These are phyloP conservation scores for Myriangium duriaei DNA, from an alignment of 2,329 filamentous ascomycete genomes.

Conservation along the genomic window DNA sequence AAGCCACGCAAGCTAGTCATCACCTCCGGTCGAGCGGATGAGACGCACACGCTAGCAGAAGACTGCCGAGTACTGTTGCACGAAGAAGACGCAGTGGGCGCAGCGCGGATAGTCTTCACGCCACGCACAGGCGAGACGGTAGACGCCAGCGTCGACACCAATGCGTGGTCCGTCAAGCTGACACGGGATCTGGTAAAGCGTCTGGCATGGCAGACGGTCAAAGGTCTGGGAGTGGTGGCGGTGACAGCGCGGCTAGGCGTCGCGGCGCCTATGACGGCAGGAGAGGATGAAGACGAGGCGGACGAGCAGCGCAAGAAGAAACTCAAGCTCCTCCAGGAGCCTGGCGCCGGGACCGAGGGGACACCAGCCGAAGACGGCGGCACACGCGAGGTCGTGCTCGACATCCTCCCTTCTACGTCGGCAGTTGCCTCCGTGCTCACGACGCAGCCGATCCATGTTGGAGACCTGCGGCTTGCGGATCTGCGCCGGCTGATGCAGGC, in stretches of 20 bases:
- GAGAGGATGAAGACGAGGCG: slow-evolving; percentile 25
- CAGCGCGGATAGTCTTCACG: slow-evolving; percentile 56
- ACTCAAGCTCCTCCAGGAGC: slow-evolving; percentile 37
- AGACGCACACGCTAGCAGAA: slow-evolving; percentile 65
- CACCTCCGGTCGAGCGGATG: slow-evolving; percentile 65
- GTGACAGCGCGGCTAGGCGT: slow-evolving; percentile 57
- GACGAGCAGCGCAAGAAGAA: slow-evolving; percentile 35
- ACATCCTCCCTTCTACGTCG: slow-evolving; percentile 47
- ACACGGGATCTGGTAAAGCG: slow-evolving; percentile 73
- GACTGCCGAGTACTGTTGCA: slow-evolving; percentile 61
- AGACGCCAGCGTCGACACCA: slow-evolving; percentile 92
- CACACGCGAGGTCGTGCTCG: slow-evolving; percentile 38
- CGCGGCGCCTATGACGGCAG: slow-evolving; percentile 28
- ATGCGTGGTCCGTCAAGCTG: slow-evolving; percentile 90
- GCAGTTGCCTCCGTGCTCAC: slow-evolving; percentile 51
- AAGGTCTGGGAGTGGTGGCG: slow-evolving; percentile 82
- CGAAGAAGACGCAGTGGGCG: slow-evolving; percentile 31
- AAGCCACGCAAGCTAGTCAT: slow-evolving; percentile 89
- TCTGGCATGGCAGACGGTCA: slow-evolving; percentile 88
- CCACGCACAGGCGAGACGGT: slow-evolving; percentile 61
- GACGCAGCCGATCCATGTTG: slow-evolving; percentile 83
- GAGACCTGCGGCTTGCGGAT: slow-evolving; percentile 80
- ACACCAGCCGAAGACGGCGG: slow-evolving; percentile 31
- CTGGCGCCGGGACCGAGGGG: slow-evolving; percentile 32
- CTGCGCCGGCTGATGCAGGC: slow-evolving; percentile 71